Evolutionary conservation across 2,329 filamentous ascomycete genomes (phyloP).

Genomic region (Chaetomium strumarium): DNA sequence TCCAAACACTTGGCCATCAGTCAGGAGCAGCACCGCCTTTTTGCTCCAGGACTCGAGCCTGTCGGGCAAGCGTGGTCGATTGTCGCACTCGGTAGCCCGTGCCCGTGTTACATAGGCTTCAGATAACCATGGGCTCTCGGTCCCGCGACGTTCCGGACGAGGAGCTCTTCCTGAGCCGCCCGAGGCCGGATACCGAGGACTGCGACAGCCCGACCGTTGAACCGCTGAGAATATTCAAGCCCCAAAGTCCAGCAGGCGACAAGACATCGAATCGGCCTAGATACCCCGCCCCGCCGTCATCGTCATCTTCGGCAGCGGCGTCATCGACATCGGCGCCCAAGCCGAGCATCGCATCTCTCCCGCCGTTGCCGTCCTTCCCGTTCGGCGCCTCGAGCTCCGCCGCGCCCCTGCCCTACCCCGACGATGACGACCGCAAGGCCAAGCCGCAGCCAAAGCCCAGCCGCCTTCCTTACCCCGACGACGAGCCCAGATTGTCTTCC

Average conservation of each 20-base stretch:
- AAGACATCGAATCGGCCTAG: constrained; percentile 39
- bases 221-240: constrained; percentile 79
- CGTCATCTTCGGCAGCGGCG: constrained; percentile 32
- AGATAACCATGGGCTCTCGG: constrained; percentile 40
- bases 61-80: neutral
- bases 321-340: constrained; percentile 38
- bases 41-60: too few species aligned
- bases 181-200: constrained; percentile 40
- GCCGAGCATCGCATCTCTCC: constrained; percentile 33
- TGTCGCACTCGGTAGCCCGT: neutral
- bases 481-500: constrained; percentile 33
- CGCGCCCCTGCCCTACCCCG: constrained; percentile 45
- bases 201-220: constrained; percentile 73
- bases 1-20: too few species aligned
- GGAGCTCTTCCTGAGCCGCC: constrained; percentile 72
- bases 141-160: constrained; percentile 65
- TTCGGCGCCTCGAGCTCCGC: constrained; percentile 67
- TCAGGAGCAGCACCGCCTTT: too few species aligned
- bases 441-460: constrained; percentile 9
- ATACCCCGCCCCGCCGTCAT: constrained; percentile 44
- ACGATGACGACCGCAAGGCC: constrained; percentile 33
- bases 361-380: constrained; percentile 43
- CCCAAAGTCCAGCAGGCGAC: constrained; percentile 56
- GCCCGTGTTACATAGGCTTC: neutral
- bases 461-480: constrained; percentile 38